These are phyloP conservation scores for Allomyces macrogynus DNA, from an alignment of 192 early-diverging fungal genomes.

Conservation along the genomic window DNA sequence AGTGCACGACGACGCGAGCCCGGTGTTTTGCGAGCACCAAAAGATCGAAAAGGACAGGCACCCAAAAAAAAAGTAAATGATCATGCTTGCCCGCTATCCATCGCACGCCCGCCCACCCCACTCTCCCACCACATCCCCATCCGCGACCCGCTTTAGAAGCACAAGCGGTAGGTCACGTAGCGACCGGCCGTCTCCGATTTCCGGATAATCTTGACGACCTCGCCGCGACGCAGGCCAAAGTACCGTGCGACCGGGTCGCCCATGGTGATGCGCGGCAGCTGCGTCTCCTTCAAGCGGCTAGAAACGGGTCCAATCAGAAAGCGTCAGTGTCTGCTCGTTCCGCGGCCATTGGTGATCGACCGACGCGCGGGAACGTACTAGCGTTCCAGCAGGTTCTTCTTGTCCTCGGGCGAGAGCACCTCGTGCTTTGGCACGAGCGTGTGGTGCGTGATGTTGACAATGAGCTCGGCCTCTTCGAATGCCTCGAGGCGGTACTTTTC, in stretches of 20 bases:
- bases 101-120: too few species aligned
- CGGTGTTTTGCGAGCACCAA: too few species aligned
- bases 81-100: too few species aligned
- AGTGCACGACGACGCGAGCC: too few species aligned
- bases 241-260: slow-evolving; percentile 87
- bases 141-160: slow-evolving; percentile 38
- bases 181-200: slow-evolving; percentile 91
- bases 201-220: slow-evolving; percentile 86
- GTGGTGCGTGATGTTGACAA: slow-evolving; percentile 96
- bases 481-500: slow-evolving; percentile 57
- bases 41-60: too few species aligned
- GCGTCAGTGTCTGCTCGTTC: slow-evolving; percentile 2
- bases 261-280: slow-evolving; percentile 73
- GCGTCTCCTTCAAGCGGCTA: slow-evolving; percentile 82
- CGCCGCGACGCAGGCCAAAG: slow-evolving; percentile 73
- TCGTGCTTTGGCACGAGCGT: slow-evolving; percentile 85
- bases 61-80: too few species aligned
- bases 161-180: slow-evolving; percentile 90
- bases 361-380: slow-evolving; percentile 46
- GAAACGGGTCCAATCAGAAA: not conserved
- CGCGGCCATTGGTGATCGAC: not conserved
- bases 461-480: slow-evolving; percentile 74
- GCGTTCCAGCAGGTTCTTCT: slow-evolving; percentile 66
- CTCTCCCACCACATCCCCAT: too few species aligned
- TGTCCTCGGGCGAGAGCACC: slow-evolving; percentile 67